phyloP scores from a whole-genome alignment of 495 filamentous ascomycete species.

The Chaetomium fimeti region DNA sequence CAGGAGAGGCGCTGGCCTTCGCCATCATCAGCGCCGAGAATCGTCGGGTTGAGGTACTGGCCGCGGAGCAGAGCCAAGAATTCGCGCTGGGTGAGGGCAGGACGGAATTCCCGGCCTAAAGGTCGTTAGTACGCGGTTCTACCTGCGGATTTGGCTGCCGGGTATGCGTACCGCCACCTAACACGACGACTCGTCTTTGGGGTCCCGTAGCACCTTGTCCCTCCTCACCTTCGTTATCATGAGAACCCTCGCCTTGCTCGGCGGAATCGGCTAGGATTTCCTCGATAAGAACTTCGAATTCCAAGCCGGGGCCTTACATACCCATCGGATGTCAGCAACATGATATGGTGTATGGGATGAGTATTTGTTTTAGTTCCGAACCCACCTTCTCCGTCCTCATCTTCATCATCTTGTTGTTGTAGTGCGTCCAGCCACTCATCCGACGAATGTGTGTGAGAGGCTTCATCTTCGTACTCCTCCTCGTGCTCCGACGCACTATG shows the following conservation, averaged over 20 bases:
- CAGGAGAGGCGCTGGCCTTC: conserved; percentile 11
- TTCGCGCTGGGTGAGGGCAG: conserved; percentile 44
- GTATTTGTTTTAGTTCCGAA: conserved; percentile 40
- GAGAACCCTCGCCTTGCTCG: conserved; percentile 7
- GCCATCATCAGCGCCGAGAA: conserved; percentile 37
- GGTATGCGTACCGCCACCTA: conserved; percentile 29
- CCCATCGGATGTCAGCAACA: not conserved
- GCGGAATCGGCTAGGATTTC: conserved; percentile 14
- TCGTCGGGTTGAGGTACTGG: conserved; percentile 37
- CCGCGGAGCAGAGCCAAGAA: conserved; percentile 50
- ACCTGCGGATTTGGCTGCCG: conserved; percentile 2
- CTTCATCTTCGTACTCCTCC: conserved; percentile 4
- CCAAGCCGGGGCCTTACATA: conserved; percentile 29
- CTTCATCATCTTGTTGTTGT: conserved; percentile 23
- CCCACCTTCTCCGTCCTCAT: conserved; percentile 33
- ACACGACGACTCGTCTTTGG: conserved; percentile 34
- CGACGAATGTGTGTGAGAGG: not conserved
- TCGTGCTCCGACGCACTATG: not conserved
- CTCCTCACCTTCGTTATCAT: conserved; percentile 8
- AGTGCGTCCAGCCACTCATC: conserved; percentile 22
- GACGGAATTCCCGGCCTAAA: conserved; percentile 28
- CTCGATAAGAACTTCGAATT: conserved; percentile 36
- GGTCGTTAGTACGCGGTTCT: conserved; percentile 18
- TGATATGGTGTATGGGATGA: conserved; percentile 17
- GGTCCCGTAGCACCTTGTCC: conserved; percentile 19